Evolutionary conservation across 2,329 filamentous ascomycete genomes (phyloP), one percentile per base, ranked within the genome.

Genomic region (Sporothrix protearum): DNA sequence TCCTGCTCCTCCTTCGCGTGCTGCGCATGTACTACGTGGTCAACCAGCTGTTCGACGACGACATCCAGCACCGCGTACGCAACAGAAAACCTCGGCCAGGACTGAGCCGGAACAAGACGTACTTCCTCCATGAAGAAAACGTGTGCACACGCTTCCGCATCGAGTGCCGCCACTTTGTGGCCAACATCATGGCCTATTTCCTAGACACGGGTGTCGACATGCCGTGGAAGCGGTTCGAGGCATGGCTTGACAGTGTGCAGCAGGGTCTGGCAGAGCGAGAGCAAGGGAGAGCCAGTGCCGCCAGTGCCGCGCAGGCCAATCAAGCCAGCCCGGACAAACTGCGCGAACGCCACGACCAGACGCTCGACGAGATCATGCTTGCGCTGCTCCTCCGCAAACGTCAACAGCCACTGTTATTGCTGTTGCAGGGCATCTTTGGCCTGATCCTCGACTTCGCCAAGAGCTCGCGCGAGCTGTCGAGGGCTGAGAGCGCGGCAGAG

Each of bases 101-200:
- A 7, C 28, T 22, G 19, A 10, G 39, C 33, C 12, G 22, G 7
- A 25, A 39, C 7, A 51, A 53, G 19, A n/a, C 47, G 59, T 42
- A 22, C 47, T 33, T 19, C 12, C 36, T 33, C 55, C 19, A 28
- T n/a, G 45, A 19, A 9, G 53, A 61, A 8, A 30, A 69, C 1
- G 16, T 82, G 80, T 78, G 53, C 73, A 77, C 33, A 75, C 86
- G 86, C 66, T 94, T 97, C 75, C 85, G 90, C 6, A 85, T 91
- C 49, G 92, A 97, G 77, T 90, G 93, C 0, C 89, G 92, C 69
- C 91, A 96, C 78, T 94, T 98, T 75, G 85, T 97, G 30, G 85
- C 87, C 0, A 87, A 87, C 10, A 80, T 97, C 0, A 87, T 89
- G 51, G 87, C 89, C 0, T 96, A 97, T 77, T 91, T 94, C 76